Conservation (phyloP, 345 rosid genomes). For the Ceriops tagal region DNA sequence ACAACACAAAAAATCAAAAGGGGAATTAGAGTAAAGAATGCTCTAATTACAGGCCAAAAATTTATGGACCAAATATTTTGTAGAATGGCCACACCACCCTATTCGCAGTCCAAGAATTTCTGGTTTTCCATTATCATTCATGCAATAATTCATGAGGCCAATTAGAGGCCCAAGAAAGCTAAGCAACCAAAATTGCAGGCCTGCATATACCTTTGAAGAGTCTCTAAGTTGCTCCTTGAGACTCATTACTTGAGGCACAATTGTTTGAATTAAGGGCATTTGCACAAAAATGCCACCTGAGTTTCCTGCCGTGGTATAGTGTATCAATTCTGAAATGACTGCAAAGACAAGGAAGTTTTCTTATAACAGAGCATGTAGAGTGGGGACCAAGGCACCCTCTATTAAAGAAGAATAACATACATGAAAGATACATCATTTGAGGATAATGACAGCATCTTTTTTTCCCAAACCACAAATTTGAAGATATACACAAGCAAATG, state of each 20-base stretch:
- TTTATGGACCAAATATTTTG: too few species aligned
- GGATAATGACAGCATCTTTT: background rate
- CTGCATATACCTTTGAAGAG: slow-evolving; percentile 67
- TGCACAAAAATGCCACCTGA: slow-evolving; percentile 81
- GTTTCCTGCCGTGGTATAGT: slow-evolving; percentile 66
- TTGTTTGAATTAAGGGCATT: slow-evolving; percentile 86
- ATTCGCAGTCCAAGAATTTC: too few species aligned
- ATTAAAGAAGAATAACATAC: background rate
- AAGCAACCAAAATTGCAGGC: slow-evolving; percentile 2
- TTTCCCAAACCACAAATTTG: too few species aligned
- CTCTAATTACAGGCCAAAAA: background rate
- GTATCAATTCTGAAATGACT: slow-evolving; percentile 93
- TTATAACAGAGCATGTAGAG: background rate
- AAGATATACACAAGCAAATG: background rate
- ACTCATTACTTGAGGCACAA: slow-evolving; percentile 89
- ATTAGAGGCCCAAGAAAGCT: background rate
- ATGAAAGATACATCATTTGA: background rate
- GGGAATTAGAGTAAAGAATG: background rate
- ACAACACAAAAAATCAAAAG: background rate
- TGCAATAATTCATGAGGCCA: background rate
- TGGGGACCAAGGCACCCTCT: background rate
- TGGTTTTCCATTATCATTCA: background rate
- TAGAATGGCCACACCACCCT: too few species aligned
- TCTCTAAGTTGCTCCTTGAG: slow-evolving; percentile 76
- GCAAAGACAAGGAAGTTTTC: slow-evolving; percentile 31